Percentiles rank a stretch among this genome's conserved stretches.
phyloP scores from a whole-genome alignment of 2,329 filamentous ascomycete species.

The Thelonectria rubi region DNA sequence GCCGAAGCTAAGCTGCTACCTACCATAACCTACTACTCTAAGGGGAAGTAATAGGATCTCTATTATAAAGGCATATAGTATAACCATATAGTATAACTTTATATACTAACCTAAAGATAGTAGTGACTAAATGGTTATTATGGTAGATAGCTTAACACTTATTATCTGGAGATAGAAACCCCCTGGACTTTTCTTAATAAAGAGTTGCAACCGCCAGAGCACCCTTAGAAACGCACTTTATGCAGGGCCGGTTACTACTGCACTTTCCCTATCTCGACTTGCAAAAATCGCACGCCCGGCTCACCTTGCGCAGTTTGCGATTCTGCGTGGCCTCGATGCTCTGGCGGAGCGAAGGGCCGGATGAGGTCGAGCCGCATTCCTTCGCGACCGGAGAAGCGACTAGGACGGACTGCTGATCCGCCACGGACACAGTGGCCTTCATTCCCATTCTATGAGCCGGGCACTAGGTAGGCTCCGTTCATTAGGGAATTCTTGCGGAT shows the following conservation, averaged over 20 bases:
- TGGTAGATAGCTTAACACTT: no score
- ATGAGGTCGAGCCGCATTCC: constrained; percentile 11
- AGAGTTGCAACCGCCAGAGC: constrained; percentile 58
- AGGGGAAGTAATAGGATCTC: no score
- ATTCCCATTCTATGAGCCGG: not conserved
- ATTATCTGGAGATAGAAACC: constrained; percentile 34
- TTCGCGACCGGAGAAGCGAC: constrained; percentile 7
- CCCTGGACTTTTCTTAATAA: constrained; percentile 53
- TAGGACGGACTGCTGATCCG: not conserved
- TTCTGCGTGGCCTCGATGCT: not conserved
- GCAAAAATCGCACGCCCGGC: constrained; percentile 45
- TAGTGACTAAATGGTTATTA: no score
- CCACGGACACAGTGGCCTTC: not conserved
- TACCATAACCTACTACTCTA: no score
- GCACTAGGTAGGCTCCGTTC: constrained; percentile 10
- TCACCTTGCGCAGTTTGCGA: constrained; percentile 45
- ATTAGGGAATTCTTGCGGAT: constrained; percentile 11
- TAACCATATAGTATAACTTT: no score
- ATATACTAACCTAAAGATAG: no score
- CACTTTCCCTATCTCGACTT: constrained; percentile 43
- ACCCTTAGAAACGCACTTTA: constrained; percentile 44
- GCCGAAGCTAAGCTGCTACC: no score
- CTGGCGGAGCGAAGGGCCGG: not conserved
- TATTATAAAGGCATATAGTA: no score
- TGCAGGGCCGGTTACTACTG: constrained; percentile 45